phyloP scores from a whole-genome alignment of 2,329 filamentous ascomycete genomes.

The Aspergillus melleus region DNA sequence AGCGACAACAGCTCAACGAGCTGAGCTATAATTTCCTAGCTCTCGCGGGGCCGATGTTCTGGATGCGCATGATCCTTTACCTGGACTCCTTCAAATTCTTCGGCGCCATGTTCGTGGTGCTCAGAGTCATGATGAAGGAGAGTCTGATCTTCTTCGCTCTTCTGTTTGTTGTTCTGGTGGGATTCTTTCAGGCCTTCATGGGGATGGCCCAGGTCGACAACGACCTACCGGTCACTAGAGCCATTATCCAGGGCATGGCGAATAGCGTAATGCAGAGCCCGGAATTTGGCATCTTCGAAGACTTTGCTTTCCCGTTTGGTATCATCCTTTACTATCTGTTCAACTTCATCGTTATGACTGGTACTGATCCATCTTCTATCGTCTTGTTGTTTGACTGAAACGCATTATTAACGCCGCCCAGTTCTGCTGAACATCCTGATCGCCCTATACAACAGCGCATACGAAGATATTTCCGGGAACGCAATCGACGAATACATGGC shows the following conservation, averaged over 20 bases:
- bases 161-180: constrained; percentile 71
- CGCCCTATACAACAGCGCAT: constrained; percentile 93
- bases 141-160: constrained; percentile 96
- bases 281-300: constrained; percentile 85
- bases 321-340: constrained; percentile 96
- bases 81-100: constrained; percentile 94
- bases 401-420: constrained; percentile 13
- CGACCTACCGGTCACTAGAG: constrained; percentile 52
- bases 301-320: constrained; percentile 89
- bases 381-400: not conserved
- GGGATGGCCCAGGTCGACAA: constrained; percentile 83
- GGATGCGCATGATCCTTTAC: constrained; percentile 88
- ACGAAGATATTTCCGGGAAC: constrained; percentile 90
- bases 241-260: constrained; percentile 61
- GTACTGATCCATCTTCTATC: constrained; percentile 33
- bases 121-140: constrained; percentile 94
- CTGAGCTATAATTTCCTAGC: constrained; percentile 93
- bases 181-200: constrained; percentile 90
- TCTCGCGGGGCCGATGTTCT: constrained; percentile 94
- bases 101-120: constrained; percentile 93
- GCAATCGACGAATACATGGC: constrained; percentile 95
- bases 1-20: constrained; percentile 67
- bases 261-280: constrained; percentile 91
- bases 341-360: constrained; percentile 93
- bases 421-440: constrained; percentile 94